Percentiles rank a stretch among this genome's conserved stretches.
Conservation (phyloP, 2,329 filamentous ascomycete genomes). For the Esteya vermicola region DNA sequence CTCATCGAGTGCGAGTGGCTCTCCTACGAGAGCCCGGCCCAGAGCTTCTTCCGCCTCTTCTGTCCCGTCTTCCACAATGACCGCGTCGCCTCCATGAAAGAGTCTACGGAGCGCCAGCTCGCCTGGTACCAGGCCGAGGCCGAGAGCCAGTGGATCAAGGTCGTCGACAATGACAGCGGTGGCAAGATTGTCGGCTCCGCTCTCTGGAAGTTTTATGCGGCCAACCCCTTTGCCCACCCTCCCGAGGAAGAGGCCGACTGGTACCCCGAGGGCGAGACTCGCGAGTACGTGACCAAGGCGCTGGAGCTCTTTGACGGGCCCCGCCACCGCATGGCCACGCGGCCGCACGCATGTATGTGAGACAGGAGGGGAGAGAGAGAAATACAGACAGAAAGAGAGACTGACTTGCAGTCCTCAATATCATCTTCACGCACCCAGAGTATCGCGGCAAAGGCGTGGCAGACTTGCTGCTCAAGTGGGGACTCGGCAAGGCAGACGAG, state of each 20-base stretch:
- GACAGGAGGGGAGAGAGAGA: too few relatives aligned
- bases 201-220: constrained; percentile 1
- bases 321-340: neutral
- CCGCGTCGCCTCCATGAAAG: neutral
- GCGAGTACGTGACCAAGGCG: neutral
- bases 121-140: neutral
- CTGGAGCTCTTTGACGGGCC: neutral
- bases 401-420: constrained; percentile 3
- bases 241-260: neutral
- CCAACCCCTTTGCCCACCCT: neutral
- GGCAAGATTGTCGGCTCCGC: constrained; percentile 1
- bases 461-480: neutral
- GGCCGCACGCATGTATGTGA: constrained; percentile 2
- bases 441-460: neutral
- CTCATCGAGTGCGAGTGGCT: neutral
- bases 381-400: neutral
- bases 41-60: neutral
- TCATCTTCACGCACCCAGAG: constrained; percentile 1
- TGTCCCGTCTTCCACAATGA: neutral
- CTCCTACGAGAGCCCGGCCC: neutral
- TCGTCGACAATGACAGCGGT: neutral
- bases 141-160: neutral
- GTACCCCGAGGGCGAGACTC: neutral
- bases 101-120: neutral
- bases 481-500: neutral